Percentiles rank a stretch among this genome's conserved stretches.
These are phyloP conservation scores for Geranomyces variabilis DNA, from an alignment of 192 early-diverging fungal species.

Conservation along the genomic window DNA sequence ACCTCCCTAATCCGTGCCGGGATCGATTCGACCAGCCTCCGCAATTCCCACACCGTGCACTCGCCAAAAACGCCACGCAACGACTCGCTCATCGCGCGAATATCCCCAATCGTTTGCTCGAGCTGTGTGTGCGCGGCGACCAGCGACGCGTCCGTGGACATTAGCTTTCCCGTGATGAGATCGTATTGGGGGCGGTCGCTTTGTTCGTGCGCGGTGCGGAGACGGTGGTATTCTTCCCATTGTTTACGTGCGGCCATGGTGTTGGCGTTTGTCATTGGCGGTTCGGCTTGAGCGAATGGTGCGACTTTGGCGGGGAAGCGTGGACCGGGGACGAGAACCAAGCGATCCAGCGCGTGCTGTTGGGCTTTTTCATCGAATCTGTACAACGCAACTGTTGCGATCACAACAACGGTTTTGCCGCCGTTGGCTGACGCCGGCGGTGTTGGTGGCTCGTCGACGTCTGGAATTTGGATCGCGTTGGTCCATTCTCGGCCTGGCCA, in stretches of 20 bases:
- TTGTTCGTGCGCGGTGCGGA: constrained; percentile 49
- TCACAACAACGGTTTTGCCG: too few relatives aligned
- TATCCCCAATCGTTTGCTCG: constrained; percentile 50
- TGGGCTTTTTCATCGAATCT: constrained; percentile 51
- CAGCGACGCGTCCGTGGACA: constrained; percentile 39
- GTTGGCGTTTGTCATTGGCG: constrained; percentile 36
- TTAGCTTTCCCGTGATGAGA: constrained; percentile 50
- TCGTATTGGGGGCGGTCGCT: constrained; percentile 51
- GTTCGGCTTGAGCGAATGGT: constrained; percentile 49
- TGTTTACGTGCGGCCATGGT: constrained; percentile 47
- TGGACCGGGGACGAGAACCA: constrained; percentile 43
- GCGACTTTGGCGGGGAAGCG: constrained; percentile 45
- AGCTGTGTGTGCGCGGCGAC: constrained; percentile 40
- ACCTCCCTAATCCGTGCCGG: constrained; percentile 51
- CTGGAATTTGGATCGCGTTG: constrained; percentile 47
- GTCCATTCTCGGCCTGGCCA: constrained; percentile 55
- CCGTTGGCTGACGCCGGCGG: background rate
- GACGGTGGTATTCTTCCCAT: constrained; percentile 50
- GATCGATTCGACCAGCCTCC: constrained; percentile 47
- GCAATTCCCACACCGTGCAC: constrained; percentile 42
- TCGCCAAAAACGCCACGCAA: constrained; percentile 43
- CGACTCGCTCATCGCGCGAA: constrained; percentile 51
- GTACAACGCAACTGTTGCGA: constrained; percentile 43
- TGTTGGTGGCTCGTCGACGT: constrained; percentile 19
- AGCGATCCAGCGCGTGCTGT: constrained; percentile 48